Conservation (phyloP, 352 stramenopile genomes). For the Aphanomyces cochlioides region DNA sequence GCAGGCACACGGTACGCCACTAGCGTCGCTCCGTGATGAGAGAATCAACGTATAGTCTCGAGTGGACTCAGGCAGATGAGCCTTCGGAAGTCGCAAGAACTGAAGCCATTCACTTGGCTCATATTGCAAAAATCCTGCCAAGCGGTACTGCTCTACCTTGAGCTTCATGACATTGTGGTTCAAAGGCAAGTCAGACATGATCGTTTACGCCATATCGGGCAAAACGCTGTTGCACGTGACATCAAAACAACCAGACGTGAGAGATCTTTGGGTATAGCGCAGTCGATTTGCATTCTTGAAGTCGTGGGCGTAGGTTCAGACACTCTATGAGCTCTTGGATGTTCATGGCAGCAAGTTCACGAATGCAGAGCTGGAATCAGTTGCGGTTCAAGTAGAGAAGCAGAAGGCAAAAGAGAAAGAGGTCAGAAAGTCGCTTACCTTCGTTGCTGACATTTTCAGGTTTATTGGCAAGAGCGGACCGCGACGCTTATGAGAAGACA, state of each 20-base stretch:
- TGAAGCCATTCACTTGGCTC: not conserved
- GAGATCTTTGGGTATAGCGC: slow-evolving; percentile 22
- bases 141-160: not conserved
- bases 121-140: not conserved
- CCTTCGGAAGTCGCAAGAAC: not conserved
- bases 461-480: slow-evolving; percentile 22
- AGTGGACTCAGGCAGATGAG: slow-evolving; percentile 8
- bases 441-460: not conserved
- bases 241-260: slow-evolving; percentile 1
- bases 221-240: slow-evolving; percentile 18
- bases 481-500: not conserved
- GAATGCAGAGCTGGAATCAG: not conserved
- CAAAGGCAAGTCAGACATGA: slow-evolving; percentile 7
- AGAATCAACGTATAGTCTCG: slow-evolving; percentile 13
- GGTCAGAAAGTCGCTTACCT: not conserved
- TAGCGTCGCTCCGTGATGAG: not conserved
- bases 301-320: slow-evolving; percentile 6
- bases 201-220: slow-evolving; percentile 8
- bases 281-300: not conserved
- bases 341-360: not conserved
- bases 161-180: slow-evolving; percentile 7
- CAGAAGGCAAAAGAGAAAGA: slow-evolving; percentile 24
- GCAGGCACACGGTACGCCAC: not conserved
- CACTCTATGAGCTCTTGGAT: slow-evolving; percentile 18
- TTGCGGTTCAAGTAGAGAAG: slow-evolving; percentile 19